phyloP scores from a whole-genome alignment of 176 grass and related monocot genomes.

The Carex kokanica region DNA sequence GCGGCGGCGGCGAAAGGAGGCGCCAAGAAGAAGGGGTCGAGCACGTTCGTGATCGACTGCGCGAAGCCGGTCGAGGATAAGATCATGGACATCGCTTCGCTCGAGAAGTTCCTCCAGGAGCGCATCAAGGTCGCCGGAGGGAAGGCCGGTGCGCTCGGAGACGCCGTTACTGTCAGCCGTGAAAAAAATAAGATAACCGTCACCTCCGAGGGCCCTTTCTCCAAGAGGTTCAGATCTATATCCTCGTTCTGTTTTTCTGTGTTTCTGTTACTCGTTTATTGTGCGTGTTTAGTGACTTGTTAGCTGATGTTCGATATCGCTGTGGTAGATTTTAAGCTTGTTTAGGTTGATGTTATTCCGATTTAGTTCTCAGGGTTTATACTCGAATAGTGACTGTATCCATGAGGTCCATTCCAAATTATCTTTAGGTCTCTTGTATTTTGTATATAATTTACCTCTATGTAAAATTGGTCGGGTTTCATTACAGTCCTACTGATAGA shows the following conservation, averaged over 20 bases:
- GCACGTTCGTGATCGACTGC: constrained; percentile 76
- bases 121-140: constrained; percentile 89
- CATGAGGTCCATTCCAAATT: background rate
- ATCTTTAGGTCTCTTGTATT: background rate
- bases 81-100: constrained; percentile 91
- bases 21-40: constrained; percentile 75
- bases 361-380: background rate
- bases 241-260: background rate
- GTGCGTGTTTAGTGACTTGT: background rate
- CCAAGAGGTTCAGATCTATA: constrained; percentile 41
- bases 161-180: constrained; percentile 60
- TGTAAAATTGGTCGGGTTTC: background rate
- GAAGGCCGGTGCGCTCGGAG: constrained; percentile 79
- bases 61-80: constrained; percentile 91
- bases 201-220: constrained; percentile 75
- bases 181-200: constrained; percentile 80
- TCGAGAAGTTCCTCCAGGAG: constrained; percentile 95
- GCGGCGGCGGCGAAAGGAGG: constrained; percentile 36
- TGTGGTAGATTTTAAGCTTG: background rate
- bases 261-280: background rate
- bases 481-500: background rate
- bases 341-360: background rate
- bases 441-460: too few species aligned
- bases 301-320: background rate
- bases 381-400: background rate